Evolutionary conservation across 306 rosid species (phyloP), one percentile per base, ranked within the genome.

Genomic region (Castanea mollissima): DNA sequence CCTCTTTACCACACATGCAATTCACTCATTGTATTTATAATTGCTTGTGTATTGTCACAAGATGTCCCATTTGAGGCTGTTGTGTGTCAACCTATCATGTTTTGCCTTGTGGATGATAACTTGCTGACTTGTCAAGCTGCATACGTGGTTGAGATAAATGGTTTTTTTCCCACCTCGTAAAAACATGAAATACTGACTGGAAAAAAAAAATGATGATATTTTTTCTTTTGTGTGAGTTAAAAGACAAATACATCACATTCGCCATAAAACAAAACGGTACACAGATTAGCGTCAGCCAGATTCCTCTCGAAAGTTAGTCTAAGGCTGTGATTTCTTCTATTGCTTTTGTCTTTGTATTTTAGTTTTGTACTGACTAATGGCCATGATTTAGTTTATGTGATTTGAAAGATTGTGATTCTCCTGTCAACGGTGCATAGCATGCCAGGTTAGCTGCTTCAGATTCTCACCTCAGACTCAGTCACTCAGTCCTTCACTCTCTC

Each of bases 1-100:
- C 87, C 86, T 86, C 88, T 75, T 82, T 75, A 84, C 97, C 98
- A 91, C 97, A 84, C 87, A 89, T 71, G 84, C 67, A 52, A 52
- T 25, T 75, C 59, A 9, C 74, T 85, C 84, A 46, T 81, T 49
- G 65, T 78, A 82, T 88, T 90, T 92, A 91, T 91, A 85, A 83
- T 57, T 90, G 78, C 54, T 29, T 16, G 79, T 81, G 80, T 52
- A 68, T 1, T n/a, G 71, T 78, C 71, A 80, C 46, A 82, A 77
- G 97, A 92, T 90, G 88, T 87, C 86, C 35, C 69, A 78, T 83
- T 85, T 92, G 94, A 89, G 99, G 97, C 92, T 86, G 76, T 76
- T 63, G 84, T 85, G 83, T 64, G 16, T 83, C 79, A 23, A 23
- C 91, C 86, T 82, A 82, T 95, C 54, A 49, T 8, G 4, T 2